Evolutionary conservation across 306 rosid genomes (phyloP), one percentile per base, ranked within the genome.

Genomic region (Mimosa pudica): DNA sequence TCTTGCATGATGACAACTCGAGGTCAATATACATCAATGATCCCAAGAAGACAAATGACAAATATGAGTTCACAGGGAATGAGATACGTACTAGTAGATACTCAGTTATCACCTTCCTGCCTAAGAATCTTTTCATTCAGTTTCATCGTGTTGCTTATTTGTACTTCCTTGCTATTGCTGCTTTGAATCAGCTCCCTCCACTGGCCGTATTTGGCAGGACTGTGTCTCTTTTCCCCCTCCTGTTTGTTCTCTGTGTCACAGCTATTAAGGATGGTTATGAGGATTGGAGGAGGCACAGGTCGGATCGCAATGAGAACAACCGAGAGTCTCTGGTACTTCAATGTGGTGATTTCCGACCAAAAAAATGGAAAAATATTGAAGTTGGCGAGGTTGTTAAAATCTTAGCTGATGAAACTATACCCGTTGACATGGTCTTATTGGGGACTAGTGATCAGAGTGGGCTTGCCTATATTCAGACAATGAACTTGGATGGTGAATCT

Each of bases 401-500:
- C 47, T 85, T 81, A 71, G 90, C 97, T 0, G 91, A 93, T 70
- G 99, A 93, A 81, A 85, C 92, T 1, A 93, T 96, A 75, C 99
- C 99, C 2, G 94, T 96, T 69, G 99, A 96, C 41, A 88, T 96
- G 94, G 98, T 96, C n/a, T 82, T 96, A 89, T 78, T 96, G 82
- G 97, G 97, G 77, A 89, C 97, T n/a, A 96, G 99, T 80, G 99
- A 96, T 80, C 93, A 88, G 11, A 96, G 96, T 77, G 99, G 99
- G 71, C 90, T 96, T 77, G 98, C 98, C 71, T 96, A 93, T 76
- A 90, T 96, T 77, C 99, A 93, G 85, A 96, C 99, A 2, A 93
- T 93, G 97, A 96, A 96, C 89, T 89, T 96, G 88, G 99, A 96
- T 83, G 99, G 99, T 41, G 99, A 96, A 76, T 93, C 99, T 3